A percentile compares a stretch with the other conserved stretches of the same genome.
Evolutionary conservation across 164 flowering plant species (phyloP).

Genomic region (Piper betle): DNA sequence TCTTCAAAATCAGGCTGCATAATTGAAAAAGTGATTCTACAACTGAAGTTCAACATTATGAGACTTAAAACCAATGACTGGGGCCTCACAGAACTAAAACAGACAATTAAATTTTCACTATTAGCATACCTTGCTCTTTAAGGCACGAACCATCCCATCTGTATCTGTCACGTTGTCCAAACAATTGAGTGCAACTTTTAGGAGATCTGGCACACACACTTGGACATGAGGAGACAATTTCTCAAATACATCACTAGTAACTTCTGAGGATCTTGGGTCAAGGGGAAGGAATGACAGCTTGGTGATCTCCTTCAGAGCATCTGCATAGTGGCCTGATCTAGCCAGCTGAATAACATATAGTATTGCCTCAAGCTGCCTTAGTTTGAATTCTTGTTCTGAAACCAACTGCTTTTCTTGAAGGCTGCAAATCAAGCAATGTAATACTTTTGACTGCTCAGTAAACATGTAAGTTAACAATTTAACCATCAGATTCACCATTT

Average conservation of each 20-base stretch:
- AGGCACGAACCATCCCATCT: conserved; percentile 83
- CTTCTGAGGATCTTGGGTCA: conserved; percentile 64
- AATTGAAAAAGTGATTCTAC: no score
- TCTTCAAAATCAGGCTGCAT: no score
- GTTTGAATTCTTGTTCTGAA: conserved; percentile 57
- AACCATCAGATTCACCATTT: no score
- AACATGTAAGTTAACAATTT: no score
- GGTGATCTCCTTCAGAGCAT: conserved; percentile 74
- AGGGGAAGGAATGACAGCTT: conserved; percentile 78
- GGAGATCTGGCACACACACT: conserved; percentile 91
- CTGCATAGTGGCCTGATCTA: conserved; percentile 49
- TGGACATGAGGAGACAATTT: conserved; percentile 71
- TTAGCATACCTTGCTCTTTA: conserved; percentile 65
- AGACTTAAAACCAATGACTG: no score
- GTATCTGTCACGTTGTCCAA: conserved; percentile 70
- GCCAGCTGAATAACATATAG: conserved; percentile 57
- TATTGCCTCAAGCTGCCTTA: conserved; percentile 85
- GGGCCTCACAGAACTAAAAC: no score
- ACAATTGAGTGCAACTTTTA: conserved; percentile 69
- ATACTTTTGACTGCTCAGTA: no score
- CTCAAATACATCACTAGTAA: conserved; percentile 33
- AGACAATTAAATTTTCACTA: no score
- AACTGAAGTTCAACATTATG: no score
- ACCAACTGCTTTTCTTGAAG: conserved; percentile 68
- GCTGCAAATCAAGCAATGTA: conserved; percentile 33